Base-by-base conservation (phyloP, 2,329 filamentous ascomycete species). In the Hymenoscyphus albidus region DNA sequence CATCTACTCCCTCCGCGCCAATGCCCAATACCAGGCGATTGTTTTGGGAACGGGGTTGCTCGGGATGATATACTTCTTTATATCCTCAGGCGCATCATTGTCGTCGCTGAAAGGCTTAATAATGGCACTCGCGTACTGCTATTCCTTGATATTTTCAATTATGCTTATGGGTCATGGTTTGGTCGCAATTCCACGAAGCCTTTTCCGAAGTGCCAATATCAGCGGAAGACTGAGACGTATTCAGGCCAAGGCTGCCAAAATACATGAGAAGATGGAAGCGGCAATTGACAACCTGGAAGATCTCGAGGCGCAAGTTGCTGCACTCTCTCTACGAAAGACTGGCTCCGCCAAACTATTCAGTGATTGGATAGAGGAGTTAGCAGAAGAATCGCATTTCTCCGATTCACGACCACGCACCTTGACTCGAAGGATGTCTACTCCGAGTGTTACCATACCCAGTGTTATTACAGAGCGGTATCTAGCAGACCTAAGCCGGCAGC, bases 111-210 rank as follows among this genome's bases (percentile, higher is more conserved):
- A 96, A 79, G 88, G 86, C 42, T 81, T 96, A 51, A 83, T 96
- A 68, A 97, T 99, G 91, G 94, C 95, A 14, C 81, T 98, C 65
- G 91, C 94, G 44, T 99, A 99, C 77, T 92, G 92, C 66, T 98
- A 93, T 90, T 93, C 93, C 72, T 80, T 99, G 71, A 83, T 94
- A 4, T 82, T 98, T 61, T 95, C 93, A 57, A 97, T 99, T 67
- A 98, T 97, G 74, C 83, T 99, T 51, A 98, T 99, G 94, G 95
- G 95, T 6, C 95, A 99, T 77, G 95, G 95, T 7, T 82, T 99
- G 32, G 95, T 99, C 39, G 90, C 93, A 1, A 90, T 99, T 64
- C 95, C 95, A 0, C 84, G 94, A 69, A 86, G 85, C 44, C 80
- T 99, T 16, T 89, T 95, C 72, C 87, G 89, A 65, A 90, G 92